Percentiles rank a stretch among this genome's conserved stretches.
Evolutionary conservation across 179 eudicot genomes (phyloP).

Genomic region (Actinidia arguta): DNA sequence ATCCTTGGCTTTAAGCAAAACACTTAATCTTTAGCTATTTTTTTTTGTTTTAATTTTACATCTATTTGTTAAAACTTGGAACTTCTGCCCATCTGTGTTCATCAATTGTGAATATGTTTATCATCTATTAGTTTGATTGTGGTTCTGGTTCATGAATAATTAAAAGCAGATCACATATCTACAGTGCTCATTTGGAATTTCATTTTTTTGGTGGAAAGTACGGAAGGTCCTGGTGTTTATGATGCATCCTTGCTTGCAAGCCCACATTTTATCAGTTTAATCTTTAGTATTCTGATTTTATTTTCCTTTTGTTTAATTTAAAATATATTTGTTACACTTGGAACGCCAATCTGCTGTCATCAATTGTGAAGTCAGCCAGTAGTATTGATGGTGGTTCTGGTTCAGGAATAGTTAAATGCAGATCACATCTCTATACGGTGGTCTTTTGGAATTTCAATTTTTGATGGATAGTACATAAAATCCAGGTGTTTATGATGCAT

Average conservation of each 20-base stretch:
- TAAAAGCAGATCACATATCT: conserved; percentile 9
- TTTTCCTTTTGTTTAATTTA: no score
- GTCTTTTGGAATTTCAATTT: conserved; percentile 86
- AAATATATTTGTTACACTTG: no score
- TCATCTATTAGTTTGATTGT: not conserved
- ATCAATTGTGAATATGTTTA: not conserved
- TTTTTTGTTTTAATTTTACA: not conserved
- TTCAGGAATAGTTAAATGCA: conserved; percentile 41
- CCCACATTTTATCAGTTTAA: no score
- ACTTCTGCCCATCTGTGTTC: not conserved
- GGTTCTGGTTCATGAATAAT: not conserved
- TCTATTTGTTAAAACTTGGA: not conserved
- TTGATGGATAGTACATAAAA: conserved; percentile 89
- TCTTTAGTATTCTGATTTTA: no score
- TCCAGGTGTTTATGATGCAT: conserved; percentile 77
- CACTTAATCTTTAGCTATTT: not conserved
- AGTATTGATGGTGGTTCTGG: not conserved
- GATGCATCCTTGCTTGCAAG: no score
- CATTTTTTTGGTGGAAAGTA: conserved; percentile 15
- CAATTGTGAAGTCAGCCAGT: no score
- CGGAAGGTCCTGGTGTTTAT: not conserved
- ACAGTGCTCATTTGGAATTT: conserved; percentile 4
- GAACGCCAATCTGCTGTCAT: no score
- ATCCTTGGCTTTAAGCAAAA: not conserved
- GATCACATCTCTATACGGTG: conserved; percentile 92